A percentile compares a stretch with the other conserved stretches of the same genome.
These are phyloP conservation scores for Ophiostoma angusticollis DNA, from an alignment of 2,329 filamentous ascomycete species.

Conservation along the genomic window DNA sequence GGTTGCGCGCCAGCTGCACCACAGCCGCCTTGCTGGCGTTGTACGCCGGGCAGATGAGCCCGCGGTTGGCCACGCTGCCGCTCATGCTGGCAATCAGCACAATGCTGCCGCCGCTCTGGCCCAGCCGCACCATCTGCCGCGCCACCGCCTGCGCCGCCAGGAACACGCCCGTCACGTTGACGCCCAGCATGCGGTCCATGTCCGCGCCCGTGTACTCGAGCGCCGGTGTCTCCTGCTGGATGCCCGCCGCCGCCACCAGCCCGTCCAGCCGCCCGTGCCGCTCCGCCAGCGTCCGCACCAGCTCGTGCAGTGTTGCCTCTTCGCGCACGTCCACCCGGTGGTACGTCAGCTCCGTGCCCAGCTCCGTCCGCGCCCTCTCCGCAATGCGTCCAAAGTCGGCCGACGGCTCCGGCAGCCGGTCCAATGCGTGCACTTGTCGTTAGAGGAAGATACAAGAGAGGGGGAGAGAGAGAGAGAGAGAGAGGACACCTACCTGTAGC, in stretches of 20 bases:
- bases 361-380: conserved; percentile 46
- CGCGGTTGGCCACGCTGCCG: conserved; percentile 51
- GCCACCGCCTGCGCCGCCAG: conserved; percentile 85
- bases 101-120: conserved; percentile 43
- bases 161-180: conserved; percentile 77
- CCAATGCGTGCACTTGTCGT: conserved; percentile 48
- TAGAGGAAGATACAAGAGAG: not conserved
- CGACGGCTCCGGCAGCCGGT: conserved; percentile 44
- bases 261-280: conserved; percentile 65
- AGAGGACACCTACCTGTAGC: conserved; percentile 38
- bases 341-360: conserved; percentile 60
- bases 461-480: not conserved
- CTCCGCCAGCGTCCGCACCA: conserved; percentile 56
- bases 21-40: conserved; percentile 67
- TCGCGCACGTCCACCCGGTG: conserved; percentile 71
- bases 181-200: conserved; percentile 64
- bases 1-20: conserved; percentile 55
- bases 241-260: conserved; percentile 55
- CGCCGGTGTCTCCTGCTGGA: conserved; percentile 73
- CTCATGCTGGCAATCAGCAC: conserved; percentile 61
- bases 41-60: conserved; percentile 52
- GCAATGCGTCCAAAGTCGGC: conserved; percentile 51
- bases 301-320: conserved; percentile 50
- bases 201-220: conserved; percentile 68
- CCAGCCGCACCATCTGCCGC: conserved; percentile 52